Conservation (phyloP, 2,329 filamentous ascomycete genomes). For the Paecilomyces fulvus region DNA sequence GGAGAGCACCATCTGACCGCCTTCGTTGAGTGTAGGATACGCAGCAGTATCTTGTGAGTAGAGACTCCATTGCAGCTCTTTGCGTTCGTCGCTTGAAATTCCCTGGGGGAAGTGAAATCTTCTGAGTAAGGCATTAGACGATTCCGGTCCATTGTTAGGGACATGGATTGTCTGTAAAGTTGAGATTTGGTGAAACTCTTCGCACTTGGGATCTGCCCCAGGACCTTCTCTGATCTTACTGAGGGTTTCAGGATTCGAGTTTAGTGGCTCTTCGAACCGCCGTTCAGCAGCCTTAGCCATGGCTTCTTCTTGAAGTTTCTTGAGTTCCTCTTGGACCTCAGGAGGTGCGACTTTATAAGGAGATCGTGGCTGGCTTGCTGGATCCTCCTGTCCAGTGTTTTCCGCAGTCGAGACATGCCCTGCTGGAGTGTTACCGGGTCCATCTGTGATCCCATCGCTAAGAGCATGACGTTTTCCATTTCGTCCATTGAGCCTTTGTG, state of each 20-base stretch:
- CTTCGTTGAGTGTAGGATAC: conserved; percentile 9
- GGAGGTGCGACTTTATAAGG: conserved; percentile 1
- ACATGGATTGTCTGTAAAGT: neutral
- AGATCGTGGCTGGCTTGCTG: neutral
- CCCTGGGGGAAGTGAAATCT: neutral
- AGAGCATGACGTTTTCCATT: neutral
- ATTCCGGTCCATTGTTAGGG: neutral
- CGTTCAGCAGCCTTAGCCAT: conserved; percentile 8
- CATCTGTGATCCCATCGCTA: neutral
- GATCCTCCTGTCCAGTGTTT: neutral
- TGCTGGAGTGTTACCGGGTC: neutral
- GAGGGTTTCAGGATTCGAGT: conserved; percentile 13
- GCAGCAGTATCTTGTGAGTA: conserved; percentile 8
- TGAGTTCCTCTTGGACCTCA: conserved; percentile 13
- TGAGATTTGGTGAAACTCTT: conserved; percentile 11
- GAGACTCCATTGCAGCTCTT: conserved; percentile 5
- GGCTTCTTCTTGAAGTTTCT: conserved; percentile 11
- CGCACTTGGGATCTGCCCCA: conserved; percentile 15
- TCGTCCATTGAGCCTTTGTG: neutral
- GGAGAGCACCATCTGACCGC: conserved; percentile 7
- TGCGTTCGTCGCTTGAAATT: neutral
- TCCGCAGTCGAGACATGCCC: neutral
- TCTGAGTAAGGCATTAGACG: neutral
- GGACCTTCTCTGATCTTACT: conserved; percentile 18
- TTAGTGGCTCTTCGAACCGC: conserved; percentile 4